These are phyloP conservation scores for Yamadazyma membranifaciens DNA, from an alignment of 1,139 yeast genomes.

Conservation along the genomic window DNA sequence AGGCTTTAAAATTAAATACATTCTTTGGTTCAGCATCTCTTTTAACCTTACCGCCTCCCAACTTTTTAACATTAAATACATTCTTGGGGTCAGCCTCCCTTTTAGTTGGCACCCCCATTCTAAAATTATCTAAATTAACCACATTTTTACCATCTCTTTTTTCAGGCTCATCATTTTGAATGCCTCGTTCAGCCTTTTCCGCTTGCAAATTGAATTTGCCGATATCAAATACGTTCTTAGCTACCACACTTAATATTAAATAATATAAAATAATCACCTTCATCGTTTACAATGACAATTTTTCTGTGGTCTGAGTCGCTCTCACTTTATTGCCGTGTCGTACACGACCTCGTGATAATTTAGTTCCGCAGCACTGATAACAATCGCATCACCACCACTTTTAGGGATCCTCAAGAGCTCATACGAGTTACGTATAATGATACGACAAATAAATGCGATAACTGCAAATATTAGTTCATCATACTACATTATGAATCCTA, in stretches of 20 bases:
- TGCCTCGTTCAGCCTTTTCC: slow-evolving; percentile 14
- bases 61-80: slow-evolving; percentile 12
- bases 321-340: not conserved
- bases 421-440: not conserved
- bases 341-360: not conserved
- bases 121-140: slow-evolving; percentile 11
- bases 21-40: slow-evolving; percentile 24
- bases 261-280: slow-evolving; percentile 2
- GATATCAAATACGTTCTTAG: slow-evolving; percentile 24
- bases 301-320: not conserved
- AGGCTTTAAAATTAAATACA: slow-evolving; percentile 12
- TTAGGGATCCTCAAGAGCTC: not conserved
- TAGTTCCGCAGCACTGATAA: too few relatives aligned
- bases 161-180: not conserved
- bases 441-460: too few relatives aligned
- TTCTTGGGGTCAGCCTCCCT: slow-evolving; percentile 26
- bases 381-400: too few relatives aligned
- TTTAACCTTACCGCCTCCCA: slow-evolving; percentile 7
- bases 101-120: slow-evolving; percentile 13
- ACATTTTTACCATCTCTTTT: slow-evolving; percentile 26
- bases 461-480: too few relatives aligned
- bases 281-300: not conserved
- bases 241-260: slow-evolving; percentile 1
- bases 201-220: slow-evolving; percentile 12
- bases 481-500: too few relatives aligned